Percentiles rank a stretch among this genome's conserved stretches.
Conservation (phyloP, 2,329 filamentous ascomycete genomes). For the Knufia fluminis region DNA sequence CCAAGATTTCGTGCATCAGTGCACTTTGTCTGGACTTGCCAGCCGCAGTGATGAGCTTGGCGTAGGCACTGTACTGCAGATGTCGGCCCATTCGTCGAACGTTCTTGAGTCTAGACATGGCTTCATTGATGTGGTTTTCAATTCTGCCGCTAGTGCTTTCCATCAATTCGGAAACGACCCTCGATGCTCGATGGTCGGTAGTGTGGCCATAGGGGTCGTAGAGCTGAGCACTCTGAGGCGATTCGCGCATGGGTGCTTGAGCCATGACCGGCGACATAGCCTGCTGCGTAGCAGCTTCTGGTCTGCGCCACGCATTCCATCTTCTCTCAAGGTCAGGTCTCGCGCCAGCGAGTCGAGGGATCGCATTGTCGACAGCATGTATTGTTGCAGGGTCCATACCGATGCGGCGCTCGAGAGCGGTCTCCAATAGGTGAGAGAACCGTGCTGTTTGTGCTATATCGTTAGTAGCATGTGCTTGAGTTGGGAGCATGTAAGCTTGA, state of each 20-base stretch:
- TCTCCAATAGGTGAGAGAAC: conserved; percentile 53
- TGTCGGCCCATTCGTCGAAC: conserved; percentile 87
- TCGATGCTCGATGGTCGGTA: conserved; percentile 89
- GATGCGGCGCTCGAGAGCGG: conserved; percentile 44
- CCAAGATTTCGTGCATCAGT: conserved; percentile 74
- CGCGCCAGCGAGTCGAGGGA: conserved; percentile 42
- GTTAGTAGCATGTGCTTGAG: conserved; percentile 31
- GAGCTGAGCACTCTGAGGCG: conserved; percentile 23
- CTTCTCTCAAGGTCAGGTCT: conserved; percentile 40
- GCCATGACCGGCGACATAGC: conserved; percentile 32
- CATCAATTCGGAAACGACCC: conserved; percentile 78
- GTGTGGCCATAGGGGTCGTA: conserved; percentile 85
- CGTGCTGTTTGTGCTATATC: conserved; percentile 51
- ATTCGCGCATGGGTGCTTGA: conserved; percentile 60
- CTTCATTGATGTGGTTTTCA: conserved; percentile 66
- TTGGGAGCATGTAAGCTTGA: conserved; percentile 42
- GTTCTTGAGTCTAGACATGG: conserved; percentile 75
- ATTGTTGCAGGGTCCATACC: conserved; percentile 48
- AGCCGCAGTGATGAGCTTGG: conserved; percentile 85
- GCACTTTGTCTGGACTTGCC: conserved; percentile 76
- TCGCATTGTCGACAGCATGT: conserved; percentile 48
- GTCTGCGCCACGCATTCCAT: conserved; percentile 48
- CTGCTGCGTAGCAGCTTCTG: conserved; percentile 29
- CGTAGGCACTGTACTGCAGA: conserved; percentile 91
- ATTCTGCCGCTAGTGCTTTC: conserved; percentile 69